Base-by-base conservation (phyloP, 352 stramenopile species). In the Pythium brassicae region DNA sequence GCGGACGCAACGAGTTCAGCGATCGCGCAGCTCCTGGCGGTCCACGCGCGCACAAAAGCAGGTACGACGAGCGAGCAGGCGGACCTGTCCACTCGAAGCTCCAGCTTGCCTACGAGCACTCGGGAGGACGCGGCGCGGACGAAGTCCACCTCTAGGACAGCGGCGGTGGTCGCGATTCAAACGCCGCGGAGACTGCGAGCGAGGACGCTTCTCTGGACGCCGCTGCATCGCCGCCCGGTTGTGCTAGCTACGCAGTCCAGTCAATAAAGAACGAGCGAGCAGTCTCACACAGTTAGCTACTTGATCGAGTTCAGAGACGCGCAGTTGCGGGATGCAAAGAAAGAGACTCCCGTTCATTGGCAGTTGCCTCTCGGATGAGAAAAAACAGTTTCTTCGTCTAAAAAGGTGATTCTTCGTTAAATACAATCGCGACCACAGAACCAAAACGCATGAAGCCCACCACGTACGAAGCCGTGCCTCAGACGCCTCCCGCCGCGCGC, bases 1-100 rank as follows among this genome's bases (percentile, higher is more conserved):
- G 39, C 37, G 20, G 29, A 56, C 6, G 40, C 50, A 1, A 27
- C 40, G 3, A 57, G 79, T 67, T 68, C 70, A 37, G 69, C 67
- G 5, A 78, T 80, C 20, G 64, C 71, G 29, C 55, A 55, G 29
- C 68, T 65, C 9, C 51, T 65, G 11, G 47, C 48, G 29, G 53
- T 32, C 3, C 59, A 65, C 19, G 53, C 59, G 17, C 23, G 29
- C n/a, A 39, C 45, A 8, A 65, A 51, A 29, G 53, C 53, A 19
- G 34, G 32, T 11, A 27, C 40, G 12, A 8, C 20, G 32, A 49
- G 19, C 8, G 23, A 19, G 7, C 40, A 46, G 20, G 9, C 9
- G 17, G 4, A 15, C 29, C 47, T 35, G 23, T 2, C 40, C 9
- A 5, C 35, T 44, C 23, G 12, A 48, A 25, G 17, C 27, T 42